Conservation (phyloP, 352 stramenopile species). For the Stramenopiles sp. region DNA sequence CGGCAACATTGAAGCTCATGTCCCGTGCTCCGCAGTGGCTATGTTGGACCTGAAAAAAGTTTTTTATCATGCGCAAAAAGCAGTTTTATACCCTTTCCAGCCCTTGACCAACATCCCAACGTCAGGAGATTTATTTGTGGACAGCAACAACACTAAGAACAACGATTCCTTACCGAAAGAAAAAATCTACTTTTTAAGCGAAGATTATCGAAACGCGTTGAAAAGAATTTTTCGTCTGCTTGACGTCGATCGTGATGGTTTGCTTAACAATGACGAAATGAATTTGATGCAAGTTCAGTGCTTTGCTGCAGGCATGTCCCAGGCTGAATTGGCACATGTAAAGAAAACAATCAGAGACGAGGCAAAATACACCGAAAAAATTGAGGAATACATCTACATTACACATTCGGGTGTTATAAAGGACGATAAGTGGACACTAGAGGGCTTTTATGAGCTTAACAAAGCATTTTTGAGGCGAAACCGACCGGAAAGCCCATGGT, state of each 20-base stretch:
- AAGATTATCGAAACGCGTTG: constrained; percentile 52
- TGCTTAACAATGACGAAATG: constrained; percentile 54
- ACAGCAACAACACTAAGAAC: no score
- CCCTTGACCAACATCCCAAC: constrained; percentile 62
- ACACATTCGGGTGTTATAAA: constrained; percentile 31
- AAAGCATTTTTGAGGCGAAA: constrained; percentile 64
- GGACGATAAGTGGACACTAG: constrained; percentile 24
- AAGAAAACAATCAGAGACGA: constrained; percentile 36
- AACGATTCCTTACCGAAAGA: no score
- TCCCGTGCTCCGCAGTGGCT: constrained; percentile 61
- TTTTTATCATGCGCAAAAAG: constrained; percentile 62
- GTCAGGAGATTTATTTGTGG: no score
- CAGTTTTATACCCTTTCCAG: constrained; percentile 57
- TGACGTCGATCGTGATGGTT: constrained; percentile 47
- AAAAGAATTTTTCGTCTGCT: constrained; percentile 61
- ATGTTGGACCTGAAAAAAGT: constrained; percentile 59
- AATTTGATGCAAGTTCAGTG: constrained; percentile 54
- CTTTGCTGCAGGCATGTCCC: neutral
- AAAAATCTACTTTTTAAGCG: constrained; percentile 33
- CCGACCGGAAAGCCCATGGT: constrained; percentile 59
- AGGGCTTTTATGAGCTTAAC: constrained; percentile 56
- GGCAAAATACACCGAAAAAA: constrained; percentile 14
- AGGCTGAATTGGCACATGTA: neutral
- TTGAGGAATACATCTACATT: no score
- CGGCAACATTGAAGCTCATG: constrained; percentile 30